Evolutionary conservation across 169 alveolate species (phyloP).

Genomic region (Plasmodium malariae): DNA sequence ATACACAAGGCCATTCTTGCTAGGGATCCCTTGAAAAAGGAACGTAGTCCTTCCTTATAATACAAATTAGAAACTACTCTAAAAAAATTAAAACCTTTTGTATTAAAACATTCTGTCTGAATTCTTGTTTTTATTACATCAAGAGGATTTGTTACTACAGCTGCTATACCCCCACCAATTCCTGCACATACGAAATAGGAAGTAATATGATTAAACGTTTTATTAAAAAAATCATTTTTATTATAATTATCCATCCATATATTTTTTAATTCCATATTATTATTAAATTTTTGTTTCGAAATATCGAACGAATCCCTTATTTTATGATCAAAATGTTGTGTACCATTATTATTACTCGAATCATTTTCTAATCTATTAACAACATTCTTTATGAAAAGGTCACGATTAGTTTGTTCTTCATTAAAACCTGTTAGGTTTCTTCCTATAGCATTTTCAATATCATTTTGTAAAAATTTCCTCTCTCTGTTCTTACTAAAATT

Average conservation of each 20-base stretch:
- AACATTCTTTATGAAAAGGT: conserved; percentile 13
- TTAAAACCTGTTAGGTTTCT: background rate
- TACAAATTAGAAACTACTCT: conserved; percentile 81
- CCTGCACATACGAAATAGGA: conserved; percentile 92
- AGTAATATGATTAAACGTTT: conserved; percentile 71
- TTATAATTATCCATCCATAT: conserved; percentile 36
- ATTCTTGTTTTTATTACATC: conserved; percentile 97
- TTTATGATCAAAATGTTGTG: conserved; percentile 24
- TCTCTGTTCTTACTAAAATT: conserved; percentile 8
- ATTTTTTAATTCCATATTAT: conserved; percentile 57
- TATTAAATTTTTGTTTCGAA: conserved; percentile 10
- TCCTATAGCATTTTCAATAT: background rate
- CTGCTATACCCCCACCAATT: conserved; percentile 97
- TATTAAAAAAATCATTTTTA: conserved; percentile 56
- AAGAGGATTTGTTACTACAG: conserved; percentile 95
- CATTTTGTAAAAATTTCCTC: background rate
- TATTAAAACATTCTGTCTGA: conserved; percentile 92
- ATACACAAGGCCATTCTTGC: conserved; percentile 92
- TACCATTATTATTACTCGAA: conserved; percentile 27
- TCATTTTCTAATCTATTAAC: conserved; percentile 36
- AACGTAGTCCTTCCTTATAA: conserved; percentile 89
- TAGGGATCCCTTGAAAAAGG: conserved; percentile 93
- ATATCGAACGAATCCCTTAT: conserved; percentile 26
- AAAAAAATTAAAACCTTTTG: conserved; percentile 78
- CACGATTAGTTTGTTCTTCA: conserved; percentile 1